Base-by-base conservation (phyloP, 2,329 filamentous ascomycete genomes). In the Elsinoe batatas region DNA sequence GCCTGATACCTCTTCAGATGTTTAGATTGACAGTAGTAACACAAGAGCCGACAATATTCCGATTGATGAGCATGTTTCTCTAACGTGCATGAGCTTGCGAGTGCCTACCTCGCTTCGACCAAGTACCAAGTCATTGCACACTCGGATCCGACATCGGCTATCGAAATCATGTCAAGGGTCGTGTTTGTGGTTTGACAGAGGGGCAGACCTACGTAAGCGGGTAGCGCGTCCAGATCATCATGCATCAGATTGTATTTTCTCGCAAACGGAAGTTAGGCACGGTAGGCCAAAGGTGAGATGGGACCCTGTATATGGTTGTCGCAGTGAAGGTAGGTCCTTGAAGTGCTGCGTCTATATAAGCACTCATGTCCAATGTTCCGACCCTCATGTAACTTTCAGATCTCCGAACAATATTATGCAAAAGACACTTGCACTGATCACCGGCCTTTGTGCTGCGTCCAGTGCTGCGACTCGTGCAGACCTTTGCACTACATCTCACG, bases 401-500 rank as follows among this genome's bases (percentile, higher is more conserved):
- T 30, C 26, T 8, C 4, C 2, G 7, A 8, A 8, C 4, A 30
- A 8, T 2, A 30, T 30, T 7, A 49, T 49, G 44, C 44, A 35
- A 15, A 49, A 49, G 26, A 49, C 30, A 11, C 6, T 49, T 33
- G 8, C 30, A 30, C 17, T 49, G 32, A n/a, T 35, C 33, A n/a
- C 26, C 32, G 15, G 26, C 44, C 30, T 49, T 17, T 15, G 44
- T 44, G 47, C 55, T n/a, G 12, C 32, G 12, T 18, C 46, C 15
- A 30, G 42, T 15, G 44, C 56, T 50, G 51, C 56, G n/a, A 53
- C 58, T 22, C 57, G 61, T 7, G 44, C 43, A 54, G 49, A 56
- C 8, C 55, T 63, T 51, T 62, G 58, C 46, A 58, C 53, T 22
- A 53, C 50, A 37, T 58, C 59, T 49, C 59, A 60, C 44, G 58